Percentiles rank a stretch among this genome's conserved stretches.
phyloP scores from a whole-genome alignment of 768 basidiomycete species.

The Termitomyces sp. region DNA sequence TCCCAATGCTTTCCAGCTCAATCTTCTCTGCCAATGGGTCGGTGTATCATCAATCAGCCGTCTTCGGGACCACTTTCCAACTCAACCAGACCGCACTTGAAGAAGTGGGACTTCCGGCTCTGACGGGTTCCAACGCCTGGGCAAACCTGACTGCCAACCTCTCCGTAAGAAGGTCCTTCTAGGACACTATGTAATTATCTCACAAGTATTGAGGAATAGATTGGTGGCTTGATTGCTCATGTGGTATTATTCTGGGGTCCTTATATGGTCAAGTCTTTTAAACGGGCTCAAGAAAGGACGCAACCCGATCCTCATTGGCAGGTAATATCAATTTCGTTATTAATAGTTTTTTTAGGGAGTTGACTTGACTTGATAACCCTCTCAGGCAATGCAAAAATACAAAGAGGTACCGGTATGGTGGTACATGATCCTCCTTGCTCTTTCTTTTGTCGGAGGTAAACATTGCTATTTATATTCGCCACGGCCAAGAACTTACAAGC shows the following conservation, averaged over 20 bases:
- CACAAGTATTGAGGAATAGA: conserved; percentile 23
- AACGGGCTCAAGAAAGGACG: conserved; percentile 30
- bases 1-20: conserved; percentile 57
- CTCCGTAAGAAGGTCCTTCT: conserved; percentile 39
- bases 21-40: conserved; percentile 52
- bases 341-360: background rate
- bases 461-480: background rate
- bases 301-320: conserved; percentile 56
- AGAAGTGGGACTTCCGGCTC: conserved; percentile 39
- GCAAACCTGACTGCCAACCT: conserved; percentile 40
- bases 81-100: conserved; percentile 27
- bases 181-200: background rate
- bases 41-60: conserved; percentile 45
- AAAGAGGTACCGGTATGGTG: conserved; percentile 51
- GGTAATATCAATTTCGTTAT: conserved; percentile 15
- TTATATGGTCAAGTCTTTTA: conserved; percentile 19
- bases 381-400: conserved; percentile 51
- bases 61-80: conserved; percentile 45
- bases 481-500: background rate
- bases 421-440: conserved; percentile 40
- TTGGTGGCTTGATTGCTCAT: conserved; percentile 56
- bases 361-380: background rate
- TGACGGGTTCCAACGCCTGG: conserved; percentile 53
- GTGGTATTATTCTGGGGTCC: conserved; percentile 52
- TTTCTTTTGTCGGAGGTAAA: conserved; percentile 51